A percentile compares a stretch with the other conserved stretches of the same genome.
These are phyloP conservation scores for Diplodia intermedia DNA, from an alignment of 2,329 filamentous ascomycete genomes.

Conservation along the genomic window DNA sequence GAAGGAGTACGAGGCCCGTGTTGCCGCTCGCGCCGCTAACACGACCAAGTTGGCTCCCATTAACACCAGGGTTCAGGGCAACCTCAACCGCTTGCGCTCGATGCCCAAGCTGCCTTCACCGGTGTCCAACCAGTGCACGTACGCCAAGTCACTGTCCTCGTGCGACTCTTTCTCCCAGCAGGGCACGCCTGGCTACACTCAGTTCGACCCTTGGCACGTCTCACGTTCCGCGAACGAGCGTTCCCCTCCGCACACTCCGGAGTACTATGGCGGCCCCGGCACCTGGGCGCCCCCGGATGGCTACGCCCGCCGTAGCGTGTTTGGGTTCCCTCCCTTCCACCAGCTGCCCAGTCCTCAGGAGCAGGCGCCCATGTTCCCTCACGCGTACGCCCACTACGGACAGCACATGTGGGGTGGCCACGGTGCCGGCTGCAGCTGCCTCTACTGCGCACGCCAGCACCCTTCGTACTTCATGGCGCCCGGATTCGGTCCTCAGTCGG, in stretches of 20 bases:
- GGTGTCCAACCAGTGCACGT: slow-evolving; percentile 27
- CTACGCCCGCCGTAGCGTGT: slow-evolving; percentile 52
- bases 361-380: slow-evolving; percentile 45
- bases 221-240: slow-evolving; percentile 50
- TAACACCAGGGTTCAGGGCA: slow-evolving; percentile 67
- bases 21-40: slow-evolving; percentile 49
- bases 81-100: slow-evolving; percentile 29
- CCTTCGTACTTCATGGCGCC: slow-evolving; percentile 49
- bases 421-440: slow-evolving; percentile 47
- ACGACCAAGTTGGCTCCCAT: slow-evolving; percentile 63
- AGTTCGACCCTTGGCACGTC: slow-evolving; percentile 51
- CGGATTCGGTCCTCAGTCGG: slow-evolving; percentile 49
- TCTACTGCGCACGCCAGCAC: slow-evolving; percentile 48
- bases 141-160: slow-evolving; percentile 54
- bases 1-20: slow-evolving; percentile 66
- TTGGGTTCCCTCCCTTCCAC: slow-evolving; percentile 45
- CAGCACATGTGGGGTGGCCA: slow-evolving; percentile 48
- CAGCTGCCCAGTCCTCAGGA: slow-evolving; percentile 48
- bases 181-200: slow-evolving; percentile 44
- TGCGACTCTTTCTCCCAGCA: slow-evolving; percentile 44
- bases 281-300: slow-evolving; percentile 56
- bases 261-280: slow-evolving; percentile 57
- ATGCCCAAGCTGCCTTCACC: slow-evolving; percentile 30
- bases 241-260: slow-evolving; percentile 62
- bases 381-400: slow-evolving; percentile 46